Evolutionary conservation across 2,329 filamentous ascomycete genomes (phyloP).

Genomic region (Verticillium nonalfalfae): DNA sequence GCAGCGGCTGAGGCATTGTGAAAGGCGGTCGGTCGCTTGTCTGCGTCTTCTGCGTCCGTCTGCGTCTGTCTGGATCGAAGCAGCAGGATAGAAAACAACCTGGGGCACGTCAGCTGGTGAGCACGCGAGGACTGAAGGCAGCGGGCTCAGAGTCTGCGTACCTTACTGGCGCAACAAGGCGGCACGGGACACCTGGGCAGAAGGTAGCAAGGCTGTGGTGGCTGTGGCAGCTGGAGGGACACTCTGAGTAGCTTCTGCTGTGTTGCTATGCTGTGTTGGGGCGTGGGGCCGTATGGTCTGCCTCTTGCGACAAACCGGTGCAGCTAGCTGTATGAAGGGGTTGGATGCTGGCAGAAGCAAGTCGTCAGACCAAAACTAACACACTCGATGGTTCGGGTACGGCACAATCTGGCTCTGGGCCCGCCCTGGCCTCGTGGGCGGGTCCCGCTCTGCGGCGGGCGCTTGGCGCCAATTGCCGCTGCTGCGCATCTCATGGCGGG

Average conservation of each 20-base stretch:
- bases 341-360: not conserved
- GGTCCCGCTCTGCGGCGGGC: not conserved
- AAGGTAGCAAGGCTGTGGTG: not conserved
- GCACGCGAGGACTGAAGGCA: not conserved
- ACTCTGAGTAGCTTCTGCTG: not conserved
- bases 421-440: not conserved
- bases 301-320: not conserved
- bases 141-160: not conserved
- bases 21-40: not conserved
- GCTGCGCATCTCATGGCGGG: not conserved
- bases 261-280: not conserved
- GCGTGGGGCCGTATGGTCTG: not conserved
- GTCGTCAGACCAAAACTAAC: not conserved
- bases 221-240: not conserved
- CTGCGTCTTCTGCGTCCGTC: not conserved
- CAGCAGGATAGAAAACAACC: not conserved
- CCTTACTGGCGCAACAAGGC: not conserved
- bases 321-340: not conserved
- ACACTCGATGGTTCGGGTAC: too few relatives aligned
- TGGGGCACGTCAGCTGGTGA: not conserved
- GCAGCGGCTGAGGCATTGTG: constrained; percentile 64
- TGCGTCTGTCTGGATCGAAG: not conserved
- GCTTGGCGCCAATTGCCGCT: not conserved
- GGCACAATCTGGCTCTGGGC: not conserved
- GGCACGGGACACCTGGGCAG: not conserved